phyloP scores from a whole-genome alignment of 1,284 basidiomycete genomes.

The Hemileia vastatrix region DNA sequence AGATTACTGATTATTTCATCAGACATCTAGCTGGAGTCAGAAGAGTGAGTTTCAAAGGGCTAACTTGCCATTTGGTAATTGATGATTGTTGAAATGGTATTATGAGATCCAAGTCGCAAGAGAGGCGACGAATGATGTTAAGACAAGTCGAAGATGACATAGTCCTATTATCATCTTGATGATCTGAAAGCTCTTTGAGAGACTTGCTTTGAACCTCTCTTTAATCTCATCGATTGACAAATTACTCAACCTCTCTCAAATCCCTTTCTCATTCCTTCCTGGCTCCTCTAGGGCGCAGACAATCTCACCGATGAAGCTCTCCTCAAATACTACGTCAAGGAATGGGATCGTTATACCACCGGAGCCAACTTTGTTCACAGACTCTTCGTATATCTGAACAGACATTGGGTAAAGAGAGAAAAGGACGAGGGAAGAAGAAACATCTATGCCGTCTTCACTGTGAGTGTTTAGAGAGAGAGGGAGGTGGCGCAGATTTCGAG shows the following conservation, averaged over 20 bases:
- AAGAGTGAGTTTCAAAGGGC: neutral
- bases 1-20: conserved; percentile 35
- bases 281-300: conserved; percentile 24
- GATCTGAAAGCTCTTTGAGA: too few species aligned
- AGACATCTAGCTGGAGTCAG: conserved; percentile 30
- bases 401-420: conserved; percentile 43
- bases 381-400: too few species aligned
- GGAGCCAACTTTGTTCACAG: conserved; percentile 43
- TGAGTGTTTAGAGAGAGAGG: neutral
- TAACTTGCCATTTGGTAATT: too few species aligned
- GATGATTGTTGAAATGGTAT: too few species aligned
- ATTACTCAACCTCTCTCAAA: neutral
- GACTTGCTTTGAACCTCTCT: too few species aligned
- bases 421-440: conserved; percentile 42
- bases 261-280: neutral
- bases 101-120: too few species aligned
- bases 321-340: conserved; percentile 35
- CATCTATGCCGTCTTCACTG: conserved; percentile 39
- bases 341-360: conserved; percentile 42
- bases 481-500: neutral
- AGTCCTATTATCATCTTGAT: too few species aligned
- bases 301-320: conserved; percentile 35
- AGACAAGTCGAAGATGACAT: too few species aligned
- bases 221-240: neutral
- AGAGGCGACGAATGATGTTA: too few species aligned